These are phyloP conservation scores for Fusarium redolens DNA, from an alignment of 2,329 filamentous ascomycete genomes.

Conservation along the genomic window DNA sequence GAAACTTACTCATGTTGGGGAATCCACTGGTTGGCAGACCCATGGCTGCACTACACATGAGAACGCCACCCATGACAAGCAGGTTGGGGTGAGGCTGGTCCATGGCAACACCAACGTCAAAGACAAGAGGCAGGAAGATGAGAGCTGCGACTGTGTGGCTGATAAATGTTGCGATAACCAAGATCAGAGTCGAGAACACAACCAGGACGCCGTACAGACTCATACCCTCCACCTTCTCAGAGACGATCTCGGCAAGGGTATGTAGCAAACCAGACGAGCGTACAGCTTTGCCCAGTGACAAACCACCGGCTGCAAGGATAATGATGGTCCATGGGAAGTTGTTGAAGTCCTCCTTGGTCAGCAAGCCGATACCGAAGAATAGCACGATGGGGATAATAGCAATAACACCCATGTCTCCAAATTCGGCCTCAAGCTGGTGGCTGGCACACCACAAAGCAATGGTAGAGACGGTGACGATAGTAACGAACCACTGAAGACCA, in stretches of 20 bases:
- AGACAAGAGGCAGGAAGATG: conserved; percentile 92
- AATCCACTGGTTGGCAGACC: conserved; percentile 95
- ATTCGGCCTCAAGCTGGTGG: conserved; percentile 86
- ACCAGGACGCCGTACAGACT: conserved; percentile 87
- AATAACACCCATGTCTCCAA: conserved; percentile 98
- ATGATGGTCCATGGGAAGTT: conserved; percentile 99
- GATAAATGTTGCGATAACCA: conserved; percentile 97
- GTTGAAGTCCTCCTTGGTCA: conserved; percentile 99
- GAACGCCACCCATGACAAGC: conserved; percentile 91
- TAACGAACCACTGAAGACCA: conserved; percentile 93
- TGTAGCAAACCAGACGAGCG: conserved; percentile 92
- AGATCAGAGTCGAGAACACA: conserved; percentile 84
- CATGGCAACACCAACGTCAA: conserved; percentile 87
- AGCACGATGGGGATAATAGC: conserved; percentile 95
- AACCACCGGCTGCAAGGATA: conserved; percentile 92
- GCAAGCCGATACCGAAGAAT: conserved; percentile 95
- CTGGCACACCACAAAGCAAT: conserved; percentile 93
- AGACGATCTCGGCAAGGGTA: conserved; percentile 85
- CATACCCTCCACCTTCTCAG: conserved; percentile 77
- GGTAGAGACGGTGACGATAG: conserved; percentile 81
- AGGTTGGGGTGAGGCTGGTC: conserved; percentile 91
- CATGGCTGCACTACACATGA: conserved; percentile 99
- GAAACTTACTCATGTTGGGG: conserved; percentile 96
- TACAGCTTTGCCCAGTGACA: conserved; percentile 93
- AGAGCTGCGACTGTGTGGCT: conserved; percentile 96